Evolutionary conservation across 805 yeast genomes (phyloP), one percentile per base, ranked within the genome.

Genomic region (Sugiyamaella chiloensis): DNA sequence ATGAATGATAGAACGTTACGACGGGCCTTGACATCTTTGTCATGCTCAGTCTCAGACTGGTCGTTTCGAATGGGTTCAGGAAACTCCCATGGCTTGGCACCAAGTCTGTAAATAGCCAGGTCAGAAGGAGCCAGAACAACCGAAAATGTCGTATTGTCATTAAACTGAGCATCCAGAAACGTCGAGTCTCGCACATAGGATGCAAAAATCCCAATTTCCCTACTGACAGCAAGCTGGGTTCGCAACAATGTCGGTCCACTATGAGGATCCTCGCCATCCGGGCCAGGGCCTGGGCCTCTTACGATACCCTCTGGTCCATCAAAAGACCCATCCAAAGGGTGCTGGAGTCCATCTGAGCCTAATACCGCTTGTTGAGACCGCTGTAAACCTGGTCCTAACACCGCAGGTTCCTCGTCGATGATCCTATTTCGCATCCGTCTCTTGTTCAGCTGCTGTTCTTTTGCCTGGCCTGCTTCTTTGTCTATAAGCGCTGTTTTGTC

Each of bases 21-120:
- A 17, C 67, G 61, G 4, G 80, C 73, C 0, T 74, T 66, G 24
- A 67, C 63, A 47, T 82, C 88, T 39, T 75, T 73, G 19, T 71
- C 69, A 41, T 63, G 61, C 30, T 73, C 74, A 19, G 46, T 31
- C 60, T 58, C 34, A 16, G 21, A 20, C 9, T 48, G 43, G 1
- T 62, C 61, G 26, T 63, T 67, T 5, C 67, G 71, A 19, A 70
- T 70, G 12, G 79, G 68, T 4, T 69, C 57, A 5, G 95, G 95
- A 63, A 83, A 87, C 60, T 83, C 83, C 96, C 95, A 88, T 17
- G 96, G 96, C 62, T 87, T 87, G 47, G 62, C 47, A 2, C 64
- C 9, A 41, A 82, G 60, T 1, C 71, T 65, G 26, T 67, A 66
- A 50, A 87, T 70, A 2, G 87, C 90, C 9, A 63, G 64, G 59